Conservation (phyloP, 169 alveolate species). For the Theileria sp. region DNA sequence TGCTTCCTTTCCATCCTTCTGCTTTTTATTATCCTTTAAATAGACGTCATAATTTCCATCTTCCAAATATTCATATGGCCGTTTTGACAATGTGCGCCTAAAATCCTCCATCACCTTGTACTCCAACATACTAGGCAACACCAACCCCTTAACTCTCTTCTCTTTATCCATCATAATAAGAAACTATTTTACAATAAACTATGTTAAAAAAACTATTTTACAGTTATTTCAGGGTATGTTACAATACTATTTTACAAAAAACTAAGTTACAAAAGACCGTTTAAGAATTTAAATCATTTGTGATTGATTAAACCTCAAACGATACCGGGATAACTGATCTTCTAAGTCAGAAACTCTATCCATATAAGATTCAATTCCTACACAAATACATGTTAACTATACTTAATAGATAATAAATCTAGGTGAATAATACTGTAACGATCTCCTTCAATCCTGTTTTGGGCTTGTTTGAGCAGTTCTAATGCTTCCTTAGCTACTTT, state of each 20-base stretch:
- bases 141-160: background rate
- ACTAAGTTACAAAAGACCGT: background rate
- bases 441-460: slow-evolving; percentile 72
- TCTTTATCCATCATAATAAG: background rate
- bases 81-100: slow-evolving; percentile 8
- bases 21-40: background rate
- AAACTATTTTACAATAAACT: slow-evolving; percentile 6
- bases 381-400: background rate
- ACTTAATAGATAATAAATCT: background rate
- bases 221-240: background rate
- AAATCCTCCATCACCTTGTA: slow-evolving; percentile 23
- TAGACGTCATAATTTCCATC: slow-evolving; percentile 11
- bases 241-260: background rate
- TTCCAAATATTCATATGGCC: slow-evolving; percentile 33
- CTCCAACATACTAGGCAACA: background rate
- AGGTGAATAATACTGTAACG: slow-evolving; percentile 24
- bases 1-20: slow-evolving; percentile 6
- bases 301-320: slow-evolving; percentile 14
- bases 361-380: slow-evolving; percentile 42
- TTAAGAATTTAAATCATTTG: background rate
- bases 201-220: background rate
- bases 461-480: slow-evolving; percentile 68
- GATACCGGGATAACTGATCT: slow-evolving; percentile 35
- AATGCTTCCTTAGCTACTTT: slow-evolving; percentile 70
- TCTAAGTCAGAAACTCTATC: slow-evolving; percentile 56